These are phyloP conservation scores for Boletus patriciae DNA, from an alignment of 768 basidiomycete species.

Conservation along the genomic window DNA sequence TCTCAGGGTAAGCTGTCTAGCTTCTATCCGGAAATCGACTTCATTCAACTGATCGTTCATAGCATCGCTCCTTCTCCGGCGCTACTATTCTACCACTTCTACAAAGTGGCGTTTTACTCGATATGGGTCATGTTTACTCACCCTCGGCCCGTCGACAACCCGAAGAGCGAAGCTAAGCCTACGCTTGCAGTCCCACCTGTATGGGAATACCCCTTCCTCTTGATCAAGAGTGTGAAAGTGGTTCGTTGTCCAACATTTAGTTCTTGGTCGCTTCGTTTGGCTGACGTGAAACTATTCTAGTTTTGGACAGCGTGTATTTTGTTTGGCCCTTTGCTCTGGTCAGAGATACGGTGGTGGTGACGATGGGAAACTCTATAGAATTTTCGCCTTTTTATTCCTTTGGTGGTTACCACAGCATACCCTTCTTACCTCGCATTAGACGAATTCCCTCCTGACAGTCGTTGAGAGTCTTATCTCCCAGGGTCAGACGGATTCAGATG, in stretches of 20 bases:
- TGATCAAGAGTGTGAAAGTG: conserved; percentile 61
- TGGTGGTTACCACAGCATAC: conserved; percentile 5
- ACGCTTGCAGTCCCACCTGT: conserved; percentile 44
- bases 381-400: neutral
- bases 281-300: conserved; percentile 38
- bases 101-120: conserved; percentile 91
- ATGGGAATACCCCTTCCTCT: conserved; percentile 67
- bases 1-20: conserved; percentile 69
- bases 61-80: conserved; percentile 81
- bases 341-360: conserved; percentile 77
- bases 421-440: neutral
- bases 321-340: conserved; percentile 84
- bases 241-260: conserved; percentile 47
- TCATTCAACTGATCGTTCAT: neutral
- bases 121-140: conserved; percentile 87
- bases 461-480: conserved; percentile 45
- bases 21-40: neutral
- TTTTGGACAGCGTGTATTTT: conserved; percentile 93
- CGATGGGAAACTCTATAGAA: neutral
- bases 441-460: conserved; percentile 25
- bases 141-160: conserved; percentile 33
- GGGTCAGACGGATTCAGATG: conserved; percentile 18
- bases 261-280: neutral
- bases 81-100: conserved; percentile 88
- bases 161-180: conserved; percentile 35